Base-by-base conservation (phyloP, 257 asterid genomes). In the Coffea canephora region DNA sequence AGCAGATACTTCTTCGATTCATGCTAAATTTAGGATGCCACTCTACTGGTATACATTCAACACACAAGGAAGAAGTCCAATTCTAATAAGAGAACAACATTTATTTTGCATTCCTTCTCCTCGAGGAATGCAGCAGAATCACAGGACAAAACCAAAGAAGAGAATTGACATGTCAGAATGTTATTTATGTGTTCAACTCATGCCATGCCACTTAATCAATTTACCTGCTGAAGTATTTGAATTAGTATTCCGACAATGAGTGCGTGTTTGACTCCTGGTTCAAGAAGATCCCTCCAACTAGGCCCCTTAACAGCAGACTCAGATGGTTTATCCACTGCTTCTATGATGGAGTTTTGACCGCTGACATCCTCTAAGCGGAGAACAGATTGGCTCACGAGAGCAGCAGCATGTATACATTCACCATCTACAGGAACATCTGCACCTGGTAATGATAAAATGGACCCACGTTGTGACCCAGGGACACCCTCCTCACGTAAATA, bases 151-250 rank as follows among this genome's bases (percentile, higher is more conserved):
- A 49, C 13, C 4, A 36, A 52, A 6, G 14, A 73, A 54, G 13
- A 36, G 5, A 41, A 6, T n/a, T 41, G 19, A 3, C 9, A 65
- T 4, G 49, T 77, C 66, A 67, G 68, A 55, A 34, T 31, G 5
- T 50, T 69, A 50, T 49, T 12, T 43, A 43, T 45, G 6, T 43
- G 23, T 67, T 27, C 52, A 50, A 77, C n/a, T 77, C 50, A 31
- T 77, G 50, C 46, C 55, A 14, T 46, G 14, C 12, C 9, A 62
- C 31, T 39, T 70, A 39, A 57, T 73, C 31, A 54, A 45, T 67
- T 77, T 86, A 94, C 99, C 97, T 94, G 99, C 84, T 96, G 99
- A 86, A 96, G 97, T 83, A 96, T 91, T 86, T 96, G 99, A 83
- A 96, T 66, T 67, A 94, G 97, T 0, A 92, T 91, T 31, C 99